phyloP scores from a whole-genome alignment of 305 asterid species.

The Rubia occidens region DNA sequence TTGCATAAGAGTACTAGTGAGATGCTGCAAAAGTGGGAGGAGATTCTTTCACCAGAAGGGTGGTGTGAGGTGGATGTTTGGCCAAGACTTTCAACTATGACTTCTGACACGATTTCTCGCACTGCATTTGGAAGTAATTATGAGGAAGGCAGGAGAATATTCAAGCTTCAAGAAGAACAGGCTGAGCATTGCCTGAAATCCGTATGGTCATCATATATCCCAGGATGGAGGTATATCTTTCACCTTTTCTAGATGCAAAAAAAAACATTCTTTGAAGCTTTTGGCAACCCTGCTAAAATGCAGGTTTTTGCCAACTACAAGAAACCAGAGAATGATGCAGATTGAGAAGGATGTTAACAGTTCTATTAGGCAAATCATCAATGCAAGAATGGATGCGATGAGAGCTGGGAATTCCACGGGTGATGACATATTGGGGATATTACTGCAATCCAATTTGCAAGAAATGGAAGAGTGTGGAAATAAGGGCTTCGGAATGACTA shows the following conservation, averaged over 20 bases:
- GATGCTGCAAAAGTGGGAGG: constrained; percentile 23
- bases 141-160: constrained; percentile 30
- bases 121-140: constrained; percentile 27
- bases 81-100: constrained; percentile 11
- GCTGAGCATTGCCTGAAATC: neutral
- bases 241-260: neutral
- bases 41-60: neutral
- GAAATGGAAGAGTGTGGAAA: constrained; percentile 24
- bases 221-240: constrained; percentile 9
- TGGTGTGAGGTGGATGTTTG: constrained; percentile 22
- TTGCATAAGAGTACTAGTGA: neutral
- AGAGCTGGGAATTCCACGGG: constrained; percentile 32
- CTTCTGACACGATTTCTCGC: constrained; percentile 20
- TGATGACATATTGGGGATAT: constrained; percentile 35
- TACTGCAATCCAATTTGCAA: constrained; percentile 37
- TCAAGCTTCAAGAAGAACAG: constrained; percentile 28
- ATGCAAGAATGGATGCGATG: constrained; percentile 27
- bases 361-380: constrained; percentile 27
- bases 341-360: constrained; percentile 29
- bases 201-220: constrained; percentile 1
- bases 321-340: constrained; percentile 35
- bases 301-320: constrained; percentile 7
- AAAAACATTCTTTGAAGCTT: neutral
- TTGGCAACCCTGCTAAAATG: neutral
- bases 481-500: constrained; percentile 1